These are phyloP conservation scores for Populus davidiana DNA, from an alignment of 345 rosid species.

Conservation along the genomic window DNA sequence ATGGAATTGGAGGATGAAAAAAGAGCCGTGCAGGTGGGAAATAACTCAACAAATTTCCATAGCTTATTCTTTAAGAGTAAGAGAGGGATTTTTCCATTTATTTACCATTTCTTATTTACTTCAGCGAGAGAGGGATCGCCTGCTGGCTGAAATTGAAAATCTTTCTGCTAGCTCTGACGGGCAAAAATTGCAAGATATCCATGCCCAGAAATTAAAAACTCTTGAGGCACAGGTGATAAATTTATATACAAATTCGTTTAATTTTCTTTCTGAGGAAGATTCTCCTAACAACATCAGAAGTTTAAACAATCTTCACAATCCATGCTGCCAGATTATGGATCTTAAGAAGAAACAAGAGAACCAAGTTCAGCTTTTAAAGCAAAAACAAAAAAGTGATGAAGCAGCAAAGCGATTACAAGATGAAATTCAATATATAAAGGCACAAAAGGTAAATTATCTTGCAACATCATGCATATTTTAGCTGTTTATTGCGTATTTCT, in stretches of 20 bases:
- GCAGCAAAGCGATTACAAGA: conserved; percentile 87
- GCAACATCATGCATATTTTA: background rate
- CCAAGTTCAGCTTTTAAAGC: conserved; percentile 92
- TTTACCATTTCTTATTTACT: conserved; percentile 12
- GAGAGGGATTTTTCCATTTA: conserved; percentile 5
- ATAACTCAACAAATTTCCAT: conserved; percentile 7
- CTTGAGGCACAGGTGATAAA: conserved; percentile 76
- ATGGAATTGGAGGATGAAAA: conserved; percentile 89
- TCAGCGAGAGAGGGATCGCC: conserved; percentile 91
- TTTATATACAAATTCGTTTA: conserved; percentile 7
- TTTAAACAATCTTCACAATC: conserved; percentile 10
- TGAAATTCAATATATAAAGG: conserved; percentile 92
- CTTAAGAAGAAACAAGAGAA: conserved; percentile 96
- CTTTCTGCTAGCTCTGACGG: conserved; percentile 78
- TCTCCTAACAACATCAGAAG: background rate
- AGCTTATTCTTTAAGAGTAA: background rate
- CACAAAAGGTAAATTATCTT: conserved; percentile 65
- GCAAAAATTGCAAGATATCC: conserved; percentile 75
- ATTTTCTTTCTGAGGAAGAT: background rate
- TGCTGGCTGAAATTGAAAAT: conserved; percentile 83
- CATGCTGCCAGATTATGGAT: conserved; percentile 61
- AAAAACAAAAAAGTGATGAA: conserved; percentile 94
- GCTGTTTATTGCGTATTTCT: background rate
- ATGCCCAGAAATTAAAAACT: conserved; percentile 75
- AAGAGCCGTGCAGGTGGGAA: conserved; percentile 72